These are phyloP conservation scores for Rheum nobile DNA, from an alignment of 148 eudicot species.

Conservation along the genomic window DNA sequence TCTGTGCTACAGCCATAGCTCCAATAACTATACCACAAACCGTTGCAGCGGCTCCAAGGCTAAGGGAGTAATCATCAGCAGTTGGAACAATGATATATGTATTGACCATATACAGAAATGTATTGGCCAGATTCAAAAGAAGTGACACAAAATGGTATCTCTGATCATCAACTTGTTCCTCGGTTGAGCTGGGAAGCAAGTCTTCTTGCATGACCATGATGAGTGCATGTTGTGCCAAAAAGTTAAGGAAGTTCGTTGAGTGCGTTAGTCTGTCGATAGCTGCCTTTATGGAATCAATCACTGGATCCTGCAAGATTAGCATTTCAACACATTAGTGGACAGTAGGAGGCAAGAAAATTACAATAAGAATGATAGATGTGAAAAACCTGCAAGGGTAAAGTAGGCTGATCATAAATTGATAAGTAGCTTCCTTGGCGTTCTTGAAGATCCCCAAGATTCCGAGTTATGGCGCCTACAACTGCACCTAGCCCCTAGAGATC, in stretches of 20 bases:
- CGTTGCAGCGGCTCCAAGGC: constrained; percentile 42
- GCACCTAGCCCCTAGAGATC: constrained; percentile 22
- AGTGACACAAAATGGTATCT: constrained; percentile 39
- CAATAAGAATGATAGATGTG: not conserved
- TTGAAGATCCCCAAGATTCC: constrained; percentile 30
- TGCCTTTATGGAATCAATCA: constrained; percentile 21
- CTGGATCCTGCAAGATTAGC: constrained; percentile 24
- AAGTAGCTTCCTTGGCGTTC: constrained; percentile 31
- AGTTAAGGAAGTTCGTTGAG: constrained; percentile 30
- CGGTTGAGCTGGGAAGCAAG: constrained; percentile 18
- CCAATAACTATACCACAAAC: constrained; percentile 57
- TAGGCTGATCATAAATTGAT: constrained; percentile 33
- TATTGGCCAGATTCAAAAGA: constrained; percentile 30
- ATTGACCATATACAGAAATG: constrained; percentile 46
- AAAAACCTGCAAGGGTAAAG: constrained; percentile 26
- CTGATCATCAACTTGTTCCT: constrained; percentile 20
- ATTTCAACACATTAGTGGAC: not conserved
- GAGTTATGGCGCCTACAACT: constrained; percentile 23
- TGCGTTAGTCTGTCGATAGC: constrained; percentile 26
- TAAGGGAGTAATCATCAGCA: constrained; percentile 33
- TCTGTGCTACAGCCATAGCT: constrained; percentile 80
- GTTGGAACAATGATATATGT: constrained; percentile 49
- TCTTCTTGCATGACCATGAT: constrained; percentile 33
- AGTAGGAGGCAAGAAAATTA: not conserved
- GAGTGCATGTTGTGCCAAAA: constrained; percentile 38